A percentile compares a stretch with the other conserved stretches of the same genome.
Conservation (phyloP, 768 basidiomycete genomes). For the Termitomyces sp. region DNA sequence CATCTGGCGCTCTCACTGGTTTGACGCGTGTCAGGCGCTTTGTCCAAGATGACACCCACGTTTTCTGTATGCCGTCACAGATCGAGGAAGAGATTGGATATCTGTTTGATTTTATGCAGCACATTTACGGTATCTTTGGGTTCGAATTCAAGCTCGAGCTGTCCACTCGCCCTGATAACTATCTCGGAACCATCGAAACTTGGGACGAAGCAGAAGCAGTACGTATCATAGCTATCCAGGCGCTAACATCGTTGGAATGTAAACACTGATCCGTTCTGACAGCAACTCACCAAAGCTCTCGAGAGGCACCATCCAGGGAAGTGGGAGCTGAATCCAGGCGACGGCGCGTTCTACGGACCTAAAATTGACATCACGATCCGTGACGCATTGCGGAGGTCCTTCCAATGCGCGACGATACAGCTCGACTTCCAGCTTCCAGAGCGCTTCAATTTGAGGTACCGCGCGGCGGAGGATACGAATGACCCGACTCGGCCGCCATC, state of each 20-base stretch:
- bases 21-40: constrained; percentile 91
- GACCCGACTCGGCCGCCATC: constrained; percentile 48
- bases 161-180: constrained; percentile 94
- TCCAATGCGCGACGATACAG: constrained; percentile 98
- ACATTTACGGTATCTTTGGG: constrained; percentile 90
- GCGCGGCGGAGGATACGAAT: constrained; percentile 67
- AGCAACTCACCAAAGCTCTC: constrained; percentile 83
- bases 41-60: constrained; percentile 97
- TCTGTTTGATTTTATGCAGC: constrained; percentile 93
- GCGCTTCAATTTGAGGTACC: constrained; percentile 92
- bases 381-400: constrained; percentile 87
- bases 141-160: constrained; percentile 92
- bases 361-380: constrained; percentile 97
- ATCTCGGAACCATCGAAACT: constrained; percentile 80
- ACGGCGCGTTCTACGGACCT: constrained; percentile 99
- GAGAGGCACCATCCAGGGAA: constrained; percentile 82
- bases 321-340: constrained; percentile 92
- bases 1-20: constrained; percentile 89
- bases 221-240: constrained; percentile 12
- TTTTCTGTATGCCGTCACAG: constrained; percentile 96
- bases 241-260: neutral
- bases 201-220: constrained; percentile 90
- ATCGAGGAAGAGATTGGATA: constrained; percentile 82
- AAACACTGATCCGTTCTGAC: constrained; percentile 1
- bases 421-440: constrained; percentile 98